Conservation (phyloP, 345 rosid species). For the Hypericum perforatum region DNA sequence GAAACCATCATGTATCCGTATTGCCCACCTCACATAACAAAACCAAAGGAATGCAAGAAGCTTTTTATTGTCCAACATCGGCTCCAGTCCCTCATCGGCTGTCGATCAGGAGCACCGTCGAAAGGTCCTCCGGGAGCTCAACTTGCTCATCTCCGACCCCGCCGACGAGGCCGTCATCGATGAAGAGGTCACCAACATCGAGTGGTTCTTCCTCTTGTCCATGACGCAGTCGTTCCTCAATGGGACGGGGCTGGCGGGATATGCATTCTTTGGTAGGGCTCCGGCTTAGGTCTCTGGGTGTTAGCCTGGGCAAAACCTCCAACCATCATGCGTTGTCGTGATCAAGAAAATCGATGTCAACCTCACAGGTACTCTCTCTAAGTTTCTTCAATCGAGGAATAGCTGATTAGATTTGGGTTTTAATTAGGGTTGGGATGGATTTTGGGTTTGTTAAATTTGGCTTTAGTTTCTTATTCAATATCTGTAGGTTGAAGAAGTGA, state of each 20-base stretch:
- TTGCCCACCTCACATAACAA: conserved; percentile 93
- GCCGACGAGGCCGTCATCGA: conserved; percentile 51
- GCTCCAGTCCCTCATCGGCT: conserved; percentile 67
- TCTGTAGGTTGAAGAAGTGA: too few species aligned
- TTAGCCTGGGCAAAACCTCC: too few species aligned
- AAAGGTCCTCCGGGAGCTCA: conserved; percentile 67
- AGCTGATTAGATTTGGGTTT: too few species aligned
- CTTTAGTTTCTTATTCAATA: too few species aligned
- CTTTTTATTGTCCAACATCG: conserved; percentile 85
- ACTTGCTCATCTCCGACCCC: conserved; percentile 66
- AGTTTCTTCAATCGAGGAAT: too few species aligned
- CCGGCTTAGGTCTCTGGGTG: conserved; percentile 69
- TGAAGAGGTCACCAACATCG: conserved; percentile 87
- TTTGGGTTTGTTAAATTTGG: too few species aligned
- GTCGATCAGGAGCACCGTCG: conserved; percentile 78
- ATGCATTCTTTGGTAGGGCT: conserved; percentile 40
- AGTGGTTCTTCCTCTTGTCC: conserved; percentile 91
- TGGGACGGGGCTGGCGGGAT: conserved; percentile 67
- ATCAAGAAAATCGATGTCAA: too few species aligned
- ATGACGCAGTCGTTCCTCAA: conserved; percentile 75
- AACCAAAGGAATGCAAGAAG: too few species aligned
- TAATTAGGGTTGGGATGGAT: too few species aligned
- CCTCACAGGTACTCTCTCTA: too few species aligned
- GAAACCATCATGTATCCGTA: conserved; percentile 96
- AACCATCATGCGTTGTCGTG: too few species aligned